These are phyloP conservation scores for Backusella macrospora DNA, from an alignment of 192 early-diverging fungal genomes.

Conservation along the genomic window DNA sequence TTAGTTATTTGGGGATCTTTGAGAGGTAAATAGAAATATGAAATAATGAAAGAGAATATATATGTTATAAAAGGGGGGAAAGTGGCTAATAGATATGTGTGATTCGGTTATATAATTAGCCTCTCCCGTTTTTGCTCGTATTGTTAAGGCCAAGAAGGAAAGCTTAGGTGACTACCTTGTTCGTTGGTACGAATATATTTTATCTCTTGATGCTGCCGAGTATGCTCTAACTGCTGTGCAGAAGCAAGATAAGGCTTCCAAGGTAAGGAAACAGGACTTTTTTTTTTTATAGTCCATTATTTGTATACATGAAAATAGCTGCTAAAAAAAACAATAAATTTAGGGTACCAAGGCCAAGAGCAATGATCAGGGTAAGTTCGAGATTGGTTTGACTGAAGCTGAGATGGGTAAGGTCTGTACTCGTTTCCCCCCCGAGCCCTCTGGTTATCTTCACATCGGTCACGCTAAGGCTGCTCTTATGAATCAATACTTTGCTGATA, in stretches of 20 bases:
- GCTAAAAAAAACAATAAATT: slow-evolving; percentile 8
- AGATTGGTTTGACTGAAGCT: slow-evolving; percentile 83
- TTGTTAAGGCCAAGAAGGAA: slow-evolving; percentile 76
- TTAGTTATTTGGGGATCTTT: slow-evolving; percentile 87
- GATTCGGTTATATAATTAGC: slow-evolving; percentile 37
- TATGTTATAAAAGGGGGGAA: not conserved
- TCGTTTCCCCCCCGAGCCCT: slow-evolving; percentile 98
- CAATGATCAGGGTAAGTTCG: slow-evolving; percentile 90
- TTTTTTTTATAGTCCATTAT: not conserved
- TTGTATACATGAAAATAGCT: not conserved
- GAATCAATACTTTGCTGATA: slow-evolving; percentile 94
- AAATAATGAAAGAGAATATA: not conserved
- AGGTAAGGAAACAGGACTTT: slow-evolving; percentile 31
- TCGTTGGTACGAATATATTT: slow-evolving; percentile 83
- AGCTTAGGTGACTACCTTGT: slow-evolving; percentile 68
- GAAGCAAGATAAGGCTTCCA: slow-evolving; percentile 52
- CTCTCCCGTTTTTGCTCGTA: slow-evolving; percentile 77
- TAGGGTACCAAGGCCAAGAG: slow-evolving; percentile 47
- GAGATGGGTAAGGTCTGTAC: slow-evolving; percentile 91
- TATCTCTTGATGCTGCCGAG: slow-evolving; percentile 56
- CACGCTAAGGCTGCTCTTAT: slow-evolving; percentile 98
- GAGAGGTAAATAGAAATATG: slow-evolving; percentile 47
- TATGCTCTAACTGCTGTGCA: slow-evolving; percentile 49
- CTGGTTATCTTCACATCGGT: slow-evolving; percentile 98
- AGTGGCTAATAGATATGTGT: not conserved